A percentile compares a stretch with the other conserved stretches of the same genome.
Conservation (phyloP, 352 stramenopile species). For the Phytophthora pseudosyringae region DNA sequence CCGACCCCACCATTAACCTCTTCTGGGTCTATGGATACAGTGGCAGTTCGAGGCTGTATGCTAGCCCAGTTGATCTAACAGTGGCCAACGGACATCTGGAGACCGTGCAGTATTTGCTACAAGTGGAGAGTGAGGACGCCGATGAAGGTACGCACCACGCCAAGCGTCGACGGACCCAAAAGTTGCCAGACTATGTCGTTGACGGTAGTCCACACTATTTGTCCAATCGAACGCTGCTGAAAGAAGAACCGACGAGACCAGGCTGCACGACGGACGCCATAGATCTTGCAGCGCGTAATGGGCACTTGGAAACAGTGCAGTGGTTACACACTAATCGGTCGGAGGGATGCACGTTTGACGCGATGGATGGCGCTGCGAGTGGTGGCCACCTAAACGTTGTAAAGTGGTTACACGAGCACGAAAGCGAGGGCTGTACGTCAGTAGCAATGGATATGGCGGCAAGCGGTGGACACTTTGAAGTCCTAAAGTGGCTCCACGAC, state of each 20-base stretch:
- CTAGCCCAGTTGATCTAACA: slow-evolving; percentile 4
- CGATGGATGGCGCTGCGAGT: slow-evolving; percentile 20
- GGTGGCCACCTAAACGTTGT: slow-evolving; percentile 13
- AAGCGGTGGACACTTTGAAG: not conserved
- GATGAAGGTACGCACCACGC: not conserved
- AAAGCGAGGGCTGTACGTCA: slow-evolving; percentile 13
- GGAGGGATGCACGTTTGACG: slow-evolving; percentile 6
- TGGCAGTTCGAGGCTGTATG: not conserved
- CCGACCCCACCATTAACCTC: not conserved
- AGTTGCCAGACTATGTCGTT: not conserved
- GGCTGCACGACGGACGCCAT: slow-evolving; percentile 2
- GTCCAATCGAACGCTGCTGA: no score
- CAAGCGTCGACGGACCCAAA: not conserved
- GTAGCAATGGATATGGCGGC: slow-evolving; percentile 18
- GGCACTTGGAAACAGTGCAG: slow-evolving; percentile 17
- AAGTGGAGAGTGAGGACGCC: slow-evolving; percentile 1
- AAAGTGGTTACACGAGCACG: slow-evolving; percentile 18
- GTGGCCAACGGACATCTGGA: slow-evolving; percentile 19
- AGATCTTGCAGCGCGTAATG: slow-evolving; percentile 15
- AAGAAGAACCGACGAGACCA: no score
- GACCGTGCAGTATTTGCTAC: slow-evolving; percentile 15
- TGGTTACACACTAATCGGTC: slow-evolving; percentile 19
- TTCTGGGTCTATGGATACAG: slow-evolving; percentile 6
- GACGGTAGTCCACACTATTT: no score
- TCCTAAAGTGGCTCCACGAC: slow-evolving; percentile 19